Evolutionary conservation across 2,329 filamentous ascomycete species (phyloP).

Genomic region (Bipolaris victoriae): DNA sequence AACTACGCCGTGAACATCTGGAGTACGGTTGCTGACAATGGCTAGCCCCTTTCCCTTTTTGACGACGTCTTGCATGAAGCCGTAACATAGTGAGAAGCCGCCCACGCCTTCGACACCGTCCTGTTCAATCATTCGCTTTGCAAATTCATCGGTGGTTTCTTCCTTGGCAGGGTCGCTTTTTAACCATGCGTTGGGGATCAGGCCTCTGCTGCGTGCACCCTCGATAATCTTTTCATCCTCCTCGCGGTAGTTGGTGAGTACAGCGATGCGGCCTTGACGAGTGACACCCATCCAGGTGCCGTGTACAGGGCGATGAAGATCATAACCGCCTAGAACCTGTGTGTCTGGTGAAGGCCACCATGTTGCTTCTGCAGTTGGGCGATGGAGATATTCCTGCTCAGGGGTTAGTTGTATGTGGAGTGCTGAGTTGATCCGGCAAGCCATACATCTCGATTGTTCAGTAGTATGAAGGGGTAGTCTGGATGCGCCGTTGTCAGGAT

Average conservation of each 20-base stretch:
- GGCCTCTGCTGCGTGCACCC: conserved; percentile 60
- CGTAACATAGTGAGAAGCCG: conserved; percentile 68
- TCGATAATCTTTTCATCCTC: conserved; percentile 51
- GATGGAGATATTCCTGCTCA: conserved; percentile 64
- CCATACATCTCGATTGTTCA: conserved; percentile 58
- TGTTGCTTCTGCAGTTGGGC: conserved; percentile 63
- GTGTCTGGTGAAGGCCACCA: conserved; percentile 65
- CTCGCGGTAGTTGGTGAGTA: conserved; percentile 70
- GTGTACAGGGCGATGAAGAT: conserved; percentile 64
- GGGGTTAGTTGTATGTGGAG: conserved; percentile 8
- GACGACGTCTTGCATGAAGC: conserved; percentile 56
- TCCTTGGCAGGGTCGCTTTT: conserved; percentile 46
- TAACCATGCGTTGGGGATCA: conserved; percentile 66
- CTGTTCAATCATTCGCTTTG: conserved; percentile 60
- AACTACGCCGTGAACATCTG: conserved; percentile 56
- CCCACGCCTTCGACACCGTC: conserved; percentile 64
- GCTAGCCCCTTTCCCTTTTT: conserved; percentile 50
- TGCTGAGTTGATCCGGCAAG: not conserved
- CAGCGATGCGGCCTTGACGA: conserved; percentile 64
- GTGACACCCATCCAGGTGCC: conserved; percentile 71
- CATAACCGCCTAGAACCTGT: conserved; percentile 66
- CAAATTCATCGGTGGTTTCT: conserved; percentile 59
- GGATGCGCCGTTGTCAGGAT: conserved; percentile 57
- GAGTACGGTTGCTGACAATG: conserved; percentile 68
- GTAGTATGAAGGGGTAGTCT: conserved; percentile 57